Percentiles rank a stretch among this genome's conserved stretches.
Conservation (phyloP, 257 asterid genomes). For the Solanum appendiculatum region DNA sequence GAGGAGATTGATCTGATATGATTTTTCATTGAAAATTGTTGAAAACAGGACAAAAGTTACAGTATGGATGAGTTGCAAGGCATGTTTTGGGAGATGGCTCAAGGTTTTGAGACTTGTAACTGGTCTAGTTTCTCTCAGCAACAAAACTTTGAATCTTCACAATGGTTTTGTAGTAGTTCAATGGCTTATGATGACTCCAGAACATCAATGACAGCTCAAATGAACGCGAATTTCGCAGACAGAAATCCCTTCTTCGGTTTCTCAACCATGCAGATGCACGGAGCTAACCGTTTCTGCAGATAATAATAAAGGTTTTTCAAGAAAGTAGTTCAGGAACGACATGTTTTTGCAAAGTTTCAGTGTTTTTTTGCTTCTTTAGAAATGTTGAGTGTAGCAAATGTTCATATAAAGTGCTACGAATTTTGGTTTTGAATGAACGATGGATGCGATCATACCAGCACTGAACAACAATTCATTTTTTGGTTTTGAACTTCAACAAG, state of each 20-base stretch:
- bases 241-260: neutral
- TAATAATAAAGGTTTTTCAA: neutral
- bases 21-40: neutral
- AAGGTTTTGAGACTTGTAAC: slow-evolving; percentile 31
- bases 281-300: slow-evolving; percentile 14
- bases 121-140: slow-evolving; percentile 16
- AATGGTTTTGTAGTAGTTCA: slow-evolving; percentile 15
- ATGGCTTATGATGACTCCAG: neutral
- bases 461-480: neutral
- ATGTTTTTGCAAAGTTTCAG: neutral
- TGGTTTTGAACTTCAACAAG: neutral
- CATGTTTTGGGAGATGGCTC: slow-evolving; percentile 76
- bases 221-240: neutral
- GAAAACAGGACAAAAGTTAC: slow-evolving; percentile 40
- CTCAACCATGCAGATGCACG: neutral
- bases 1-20: neutral
- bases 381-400: neutral
- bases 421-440: too few species aligned
- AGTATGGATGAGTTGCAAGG: slow-evolving; percentile 52
- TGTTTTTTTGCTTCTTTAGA: too few species aligned
- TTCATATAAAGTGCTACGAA: neutral
- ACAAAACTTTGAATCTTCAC: neutral
- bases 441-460: too few species aligned
- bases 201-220: neutral
- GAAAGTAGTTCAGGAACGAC: neutral